These are phyloP conservation scores for Candida succiphila DNA, from an alignment of 805 yeast species.

Conservation along the genomic window DNA sequence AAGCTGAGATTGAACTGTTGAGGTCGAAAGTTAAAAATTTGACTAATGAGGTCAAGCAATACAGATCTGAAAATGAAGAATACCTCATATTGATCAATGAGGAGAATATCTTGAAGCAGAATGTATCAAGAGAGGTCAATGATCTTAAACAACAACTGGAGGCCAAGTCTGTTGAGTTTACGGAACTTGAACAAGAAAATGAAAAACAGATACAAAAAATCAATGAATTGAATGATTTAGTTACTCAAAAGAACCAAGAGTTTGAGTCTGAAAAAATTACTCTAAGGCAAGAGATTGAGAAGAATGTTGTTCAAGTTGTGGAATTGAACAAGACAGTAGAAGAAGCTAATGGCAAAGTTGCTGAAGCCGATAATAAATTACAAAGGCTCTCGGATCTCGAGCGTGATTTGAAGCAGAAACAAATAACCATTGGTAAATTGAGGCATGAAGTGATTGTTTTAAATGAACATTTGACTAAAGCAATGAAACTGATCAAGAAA, in stretches of 20 bases:
- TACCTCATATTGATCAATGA: constrained; percentile 27
- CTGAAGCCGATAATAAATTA: constrained; percentile 13
- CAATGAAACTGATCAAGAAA: constrained; percentile 72
- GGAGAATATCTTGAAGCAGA: constrained; percentile 33
- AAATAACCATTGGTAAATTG: constrained; percentile 75
- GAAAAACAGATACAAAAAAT: constrained; percentile 10
- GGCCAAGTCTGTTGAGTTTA: constrained; percentile 16
- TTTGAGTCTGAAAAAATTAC: constrained; percentile 16
- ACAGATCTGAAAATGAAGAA: constrained; percentile 25
- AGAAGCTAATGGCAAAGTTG: constrained; percentile 8
- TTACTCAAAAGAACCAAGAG: constrained; percentile 1
- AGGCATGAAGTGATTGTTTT: constrained; percentile 90
- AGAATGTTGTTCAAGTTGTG: constrained; percentile 2
- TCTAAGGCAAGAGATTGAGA: constrained; percentile 13
- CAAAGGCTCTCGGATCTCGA: constrained; percentile 28
- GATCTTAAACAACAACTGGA: constrained; percentile 18
- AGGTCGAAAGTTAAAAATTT: constrained; percentile 29
- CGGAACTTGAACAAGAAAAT: constrained; percentile 13
- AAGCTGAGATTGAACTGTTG: constrained; percentile 30
- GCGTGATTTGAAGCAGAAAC: constrained; percentile 56
- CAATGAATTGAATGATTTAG: constrained; percentile 2
- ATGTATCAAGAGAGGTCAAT: constrained; percentile 31
- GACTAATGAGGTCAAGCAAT: constrained; percentile 24
- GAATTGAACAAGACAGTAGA: constrained; percentile 7
- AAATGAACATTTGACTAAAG: constrained; percentile 93